Conservation (phyloP, 768 basidiomycete species). For the Lactifluus subvellereus region DNA sequence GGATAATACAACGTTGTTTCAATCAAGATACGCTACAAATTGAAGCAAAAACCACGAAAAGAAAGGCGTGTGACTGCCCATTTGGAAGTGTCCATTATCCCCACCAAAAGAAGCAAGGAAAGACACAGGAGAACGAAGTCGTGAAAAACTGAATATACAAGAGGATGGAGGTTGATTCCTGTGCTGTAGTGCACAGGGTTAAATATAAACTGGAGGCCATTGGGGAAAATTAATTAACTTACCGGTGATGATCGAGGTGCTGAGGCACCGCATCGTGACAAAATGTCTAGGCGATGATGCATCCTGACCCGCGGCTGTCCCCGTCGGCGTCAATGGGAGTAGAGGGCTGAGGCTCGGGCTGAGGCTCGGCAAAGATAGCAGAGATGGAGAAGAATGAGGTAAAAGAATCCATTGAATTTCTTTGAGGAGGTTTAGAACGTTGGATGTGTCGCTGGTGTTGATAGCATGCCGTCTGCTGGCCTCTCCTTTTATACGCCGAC, state of each 20-base stretch:
- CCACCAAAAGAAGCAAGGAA: no score
- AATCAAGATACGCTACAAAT: no score
- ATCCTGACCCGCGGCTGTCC: neutral
- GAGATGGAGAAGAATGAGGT: neutral
- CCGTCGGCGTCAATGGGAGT: constrained; percentile 7
- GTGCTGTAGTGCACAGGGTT: no score
- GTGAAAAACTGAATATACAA: no score
- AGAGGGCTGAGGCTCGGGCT: neutral
- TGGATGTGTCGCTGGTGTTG: neutral
- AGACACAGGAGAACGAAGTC: no score
- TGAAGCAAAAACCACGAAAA: no score
- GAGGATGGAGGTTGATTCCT: no score
- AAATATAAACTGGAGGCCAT: neutral
- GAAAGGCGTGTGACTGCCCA: no score
- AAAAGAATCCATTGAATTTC: constrained; percentile 11
- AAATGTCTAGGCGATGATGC: constrained; percentile 3
- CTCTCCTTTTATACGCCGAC: neutral
- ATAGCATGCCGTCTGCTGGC: no score
- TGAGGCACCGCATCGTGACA: neutral
- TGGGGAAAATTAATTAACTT: neutral
- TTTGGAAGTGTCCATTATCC: no score
- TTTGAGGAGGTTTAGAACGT: neutral
- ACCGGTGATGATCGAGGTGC: neutral
- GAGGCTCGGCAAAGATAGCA: neutral
- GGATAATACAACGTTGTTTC: no score